phyloP scores from a whole-genome alignment of 2,329 filamentous ascomycete genomes.

The Ophiosphaerella narmari region DNA sequence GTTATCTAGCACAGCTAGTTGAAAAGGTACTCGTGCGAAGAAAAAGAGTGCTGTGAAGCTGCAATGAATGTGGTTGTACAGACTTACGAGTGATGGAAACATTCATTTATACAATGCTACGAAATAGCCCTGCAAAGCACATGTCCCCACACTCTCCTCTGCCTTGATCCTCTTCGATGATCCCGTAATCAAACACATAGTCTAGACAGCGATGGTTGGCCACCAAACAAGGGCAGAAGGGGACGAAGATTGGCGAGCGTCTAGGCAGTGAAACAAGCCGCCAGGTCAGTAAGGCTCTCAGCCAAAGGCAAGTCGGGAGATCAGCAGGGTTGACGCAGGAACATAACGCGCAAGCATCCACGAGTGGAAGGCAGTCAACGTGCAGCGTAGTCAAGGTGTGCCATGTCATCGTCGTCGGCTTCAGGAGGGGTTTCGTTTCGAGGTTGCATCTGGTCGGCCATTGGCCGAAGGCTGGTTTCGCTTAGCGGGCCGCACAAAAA shows the following conservation, averaged over 20 bases:
- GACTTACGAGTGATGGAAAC: constrained; percentile 11
- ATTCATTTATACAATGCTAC: constrained; percentile 30
- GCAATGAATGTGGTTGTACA: constrained; percentile 24
- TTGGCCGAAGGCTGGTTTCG: constrained; percentile 33
- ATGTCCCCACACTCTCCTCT: constrained; percentile 14
- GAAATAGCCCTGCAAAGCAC: not conserved
- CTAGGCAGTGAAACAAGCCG: constrained; percentile 37
- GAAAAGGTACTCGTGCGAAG: constrained; percentile 17
- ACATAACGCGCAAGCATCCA: constrained; percentile 30
- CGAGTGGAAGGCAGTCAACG: constrained; percentile 19
- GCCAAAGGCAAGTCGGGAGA: constrained; percentile 33
- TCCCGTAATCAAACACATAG: constrained; percentile 38
- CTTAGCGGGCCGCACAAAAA: constrained; percentile 28
- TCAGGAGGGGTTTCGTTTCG: constrained; percentile 36
- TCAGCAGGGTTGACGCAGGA: constrained; percentile 27
- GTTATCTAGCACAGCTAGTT: constrained; percentile 41
- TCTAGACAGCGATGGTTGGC: constrained; percentile 28
- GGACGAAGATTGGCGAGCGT: constrained; percentile 30
- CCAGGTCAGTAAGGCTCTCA: constrained; percentile 29
- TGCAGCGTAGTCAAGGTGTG: constrained; percentile 13
- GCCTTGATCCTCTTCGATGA: constrained; percentile 12
- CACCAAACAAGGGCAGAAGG: constrained; percentile 30
- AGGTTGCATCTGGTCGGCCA: constrained; percentile 16
- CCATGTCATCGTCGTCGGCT: constrained; percentile 17
- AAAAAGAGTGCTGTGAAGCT: constrained; percentile 21